These are phyloP conservation scores for Pugionium dolabratum DNA, from an alignment of 345 rosid species.

Conservation along the genomic window DNA sequence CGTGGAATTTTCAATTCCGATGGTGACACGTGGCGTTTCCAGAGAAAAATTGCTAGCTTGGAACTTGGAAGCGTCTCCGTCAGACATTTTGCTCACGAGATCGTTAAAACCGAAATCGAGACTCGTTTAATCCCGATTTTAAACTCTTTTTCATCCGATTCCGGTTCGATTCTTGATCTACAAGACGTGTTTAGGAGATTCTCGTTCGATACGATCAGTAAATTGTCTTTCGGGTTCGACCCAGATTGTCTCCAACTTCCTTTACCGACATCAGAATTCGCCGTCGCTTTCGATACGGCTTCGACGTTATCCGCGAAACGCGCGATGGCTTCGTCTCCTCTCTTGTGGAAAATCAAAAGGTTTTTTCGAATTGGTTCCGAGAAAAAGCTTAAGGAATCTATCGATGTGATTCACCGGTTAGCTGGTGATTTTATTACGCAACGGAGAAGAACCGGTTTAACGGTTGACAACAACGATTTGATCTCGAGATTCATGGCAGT, in stretches of 20 bases:
- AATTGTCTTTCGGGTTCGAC: slow-evolving; percentile 67
- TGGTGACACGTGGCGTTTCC: slow-evolving; percentile 70
- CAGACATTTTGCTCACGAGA: slow-evolving; percentile 55
- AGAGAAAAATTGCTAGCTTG: slow-evolving; percentile 61
- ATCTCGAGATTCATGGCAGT: slow-evolving; percentile 66
- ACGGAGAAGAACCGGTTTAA: slow-evolving; percentile 44
- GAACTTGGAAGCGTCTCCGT: slow-evolving; percentile 55
- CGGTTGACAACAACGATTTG: slow-evolving; percentile 45
- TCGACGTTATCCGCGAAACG: slow-evolving; percentile 55
- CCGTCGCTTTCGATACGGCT: slow-evolving; percentile 61
- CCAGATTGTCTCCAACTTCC: slow-evolving; percentile 55
- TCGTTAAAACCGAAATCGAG: slow-evolving; percentile 52
- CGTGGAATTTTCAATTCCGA: slow-evolving; percentile 83
- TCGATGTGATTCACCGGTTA: slow-evolving; percentile 47
- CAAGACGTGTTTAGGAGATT: slow-evolving; percentile 70
- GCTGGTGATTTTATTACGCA: slow-evolving; percentile 51
- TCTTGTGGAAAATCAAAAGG: slow-evolving; percentile 60
- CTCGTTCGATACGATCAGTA: slow-evolving; percentile 64
- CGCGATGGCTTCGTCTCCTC: slow-evolving; percentile 45
- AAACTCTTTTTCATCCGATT: neutral
- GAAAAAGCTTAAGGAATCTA: slow-evolving; percentile 54
- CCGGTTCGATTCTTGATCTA: slow-evolving; percentile 32
- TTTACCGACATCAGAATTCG: slow-evolving; percentile 52
- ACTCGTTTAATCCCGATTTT: slow-evolving; percentile 53
- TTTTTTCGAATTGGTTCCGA: slow-evolving; percentile 59